A percentile compares a stretch with the other conserved stretches of the same genome.
phyloP scores from a whole-genome alignment of 257 asterid species.

The Ehretia macrophylla region DNA sequence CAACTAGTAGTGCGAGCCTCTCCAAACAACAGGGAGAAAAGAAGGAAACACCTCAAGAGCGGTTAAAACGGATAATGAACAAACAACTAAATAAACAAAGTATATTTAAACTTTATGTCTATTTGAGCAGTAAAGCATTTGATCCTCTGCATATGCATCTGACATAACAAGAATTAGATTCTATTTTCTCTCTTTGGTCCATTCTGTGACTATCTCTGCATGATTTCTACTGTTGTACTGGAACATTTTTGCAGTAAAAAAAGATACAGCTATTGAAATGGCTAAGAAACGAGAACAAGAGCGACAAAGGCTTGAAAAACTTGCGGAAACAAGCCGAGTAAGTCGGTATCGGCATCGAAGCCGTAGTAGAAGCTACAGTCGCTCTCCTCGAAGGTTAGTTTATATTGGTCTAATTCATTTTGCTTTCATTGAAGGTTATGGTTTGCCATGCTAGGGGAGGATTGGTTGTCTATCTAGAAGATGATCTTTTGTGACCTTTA shows the following conservation, averaged over 20 bases:
- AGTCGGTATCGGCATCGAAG: constrained; percentile 45
- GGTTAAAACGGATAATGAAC: constrained; percentile 93
- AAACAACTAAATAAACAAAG: constrained; percentile 96
- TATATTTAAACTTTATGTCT: constrained; percentile 42
- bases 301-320: constrained; percentile 80
- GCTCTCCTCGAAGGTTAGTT: constrained; percentile 75
- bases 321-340: constrained; percentile 65
- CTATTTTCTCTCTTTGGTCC: constrained; percentile 7
- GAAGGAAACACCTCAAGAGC: constrained; percentile 99
- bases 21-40: constrained; percentile 83
- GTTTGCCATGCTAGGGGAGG: too few species aligned
- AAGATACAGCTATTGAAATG: constrained; percentile 82
- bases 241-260: constrained; percentile 58
- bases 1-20: constrained; percentile 56
- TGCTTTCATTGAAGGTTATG: not conserved
- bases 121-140: constrained; percentile 37
- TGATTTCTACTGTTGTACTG: constrained; percentile 4
- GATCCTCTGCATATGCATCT: constrained; percentile 5
- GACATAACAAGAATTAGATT: constrained; percentile 10
- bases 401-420: not conserved
- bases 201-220: constrained; percentile 13
- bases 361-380: constrained; percentile 83
- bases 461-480: too few species aligned
- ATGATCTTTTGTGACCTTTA: too few species aligned
- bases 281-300: constrained; percentile 97